Conservation (phyloP, 106 monocot genomes). For the Dactylorhiza incarnata region DNA sequence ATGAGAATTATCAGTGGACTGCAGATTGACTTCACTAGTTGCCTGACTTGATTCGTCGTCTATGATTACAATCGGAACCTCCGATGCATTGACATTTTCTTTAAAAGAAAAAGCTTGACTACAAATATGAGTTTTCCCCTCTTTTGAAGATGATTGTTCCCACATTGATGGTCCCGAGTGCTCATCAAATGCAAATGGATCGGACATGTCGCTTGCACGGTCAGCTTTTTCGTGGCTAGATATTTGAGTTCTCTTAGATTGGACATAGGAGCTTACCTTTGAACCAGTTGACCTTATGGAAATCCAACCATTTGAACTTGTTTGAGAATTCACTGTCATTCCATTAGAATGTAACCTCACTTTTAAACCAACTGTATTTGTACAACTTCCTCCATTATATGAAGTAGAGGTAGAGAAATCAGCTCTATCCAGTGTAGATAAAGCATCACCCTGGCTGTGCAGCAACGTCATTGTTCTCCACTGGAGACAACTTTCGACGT, state of each 20-base stretch:
- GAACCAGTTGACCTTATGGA: constrained; percentile 44
- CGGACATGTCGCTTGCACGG: constrained; percentile 16
- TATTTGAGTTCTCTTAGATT: constrained; percentile 35
- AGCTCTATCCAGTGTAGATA: constrained; percentile 7
- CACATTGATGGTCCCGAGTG: constrained; percentile 66
- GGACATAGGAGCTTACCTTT: constrained; percentile 15
- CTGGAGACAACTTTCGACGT: constrained; percentile 31
- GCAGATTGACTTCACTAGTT: constrained; percentile 23
- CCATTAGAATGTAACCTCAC: constrained; percentile 18
- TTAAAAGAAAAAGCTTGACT: constrained; percentile 13
- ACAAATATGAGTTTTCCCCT: constrained; percentile 22
- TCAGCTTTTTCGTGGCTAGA: constrained; percentile 22
- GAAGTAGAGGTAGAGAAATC: constrained; percentile 19
- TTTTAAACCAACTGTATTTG: constrained; percentile 31
- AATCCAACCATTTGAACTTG: constrained; percentile 43
- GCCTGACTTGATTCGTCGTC: constrained; percentile 28
- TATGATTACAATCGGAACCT: constrained; percentile 8
- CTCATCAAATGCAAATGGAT: constrained; percentile 88
- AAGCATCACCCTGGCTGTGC: constrained; percentile 8
- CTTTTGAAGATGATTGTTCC: constrained; percentile 49
- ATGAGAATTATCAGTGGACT: constrained; percentile 12
- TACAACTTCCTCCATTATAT: constrained; percentile 23
- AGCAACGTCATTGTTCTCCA: constrained; percentile 16
- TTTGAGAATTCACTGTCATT: constrained; percentile 24
- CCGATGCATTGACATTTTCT: constrained; percentile 23